phyloP scores from a whole-genome alignment of 495 filamentous ascomycete genomes.

The Tuber aestivum region DNA sequence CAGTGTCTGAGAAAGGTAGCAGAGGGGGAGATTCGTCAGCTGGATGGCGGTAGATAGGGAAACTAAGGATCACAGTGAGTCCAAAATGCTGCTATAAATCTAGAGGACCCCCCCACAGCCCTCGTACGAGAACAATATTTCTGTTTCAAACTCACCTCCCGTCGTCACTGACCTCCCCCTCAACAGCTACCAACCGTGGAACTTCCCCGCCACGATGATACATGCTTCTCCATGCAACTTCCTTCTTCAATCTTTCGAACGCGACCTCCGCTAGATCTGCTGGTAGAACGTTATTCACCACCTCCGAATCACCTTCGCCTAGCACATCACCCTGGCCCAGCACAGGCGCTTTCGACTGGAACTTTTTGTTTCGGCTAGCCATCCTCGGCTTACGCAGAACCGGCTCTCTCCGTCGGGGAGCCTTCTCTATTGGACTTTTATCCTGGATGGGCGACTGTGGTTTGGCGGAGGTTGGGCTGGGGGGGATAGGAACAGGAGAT shows the following conservation, averaged over 20 bases:
- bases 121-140: conserved; percentile 4
- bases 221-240: conserved; percentile 89
- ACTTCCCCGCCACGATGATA: conserved; percentile 86
- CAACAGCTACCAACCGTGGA: conserved; percentile 85
- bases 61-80: conserved; percentile 44
- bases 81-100: conserved; percentile 5
- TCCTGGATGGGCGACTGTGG: background rate
- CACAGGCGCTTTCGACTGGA: conserved; percentile 34
- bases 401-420: conserved; percentile 19
- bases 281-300: conserved; percentile 64
- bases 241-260: conserved; percentile 65
- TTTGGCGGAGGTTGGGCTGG: conserved; percentile 5
- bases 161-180: conserved; percentile 64
- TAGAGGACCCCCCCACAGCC: background rate
- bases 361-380: conserved; percentile 19
- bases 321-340: conserved; percentile 49
- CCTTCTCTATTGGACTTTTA: conserved; percentile 11
- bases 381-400: conserved; percentile 13
- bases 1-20: conserved; percentile 64
- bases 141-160: conserved; percentile 46
- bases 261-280: conserved; percentile 50
- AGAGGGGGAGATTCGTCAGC: conserved; percentile 82
- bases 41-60: conserved; percentile 90
- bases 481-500: conserved; percentile 3
- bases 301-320: conserved; percentile 71